Base-by-base conservation (phyloP, 345 rosid species). In the Bruguiera sexangula region DNA sequence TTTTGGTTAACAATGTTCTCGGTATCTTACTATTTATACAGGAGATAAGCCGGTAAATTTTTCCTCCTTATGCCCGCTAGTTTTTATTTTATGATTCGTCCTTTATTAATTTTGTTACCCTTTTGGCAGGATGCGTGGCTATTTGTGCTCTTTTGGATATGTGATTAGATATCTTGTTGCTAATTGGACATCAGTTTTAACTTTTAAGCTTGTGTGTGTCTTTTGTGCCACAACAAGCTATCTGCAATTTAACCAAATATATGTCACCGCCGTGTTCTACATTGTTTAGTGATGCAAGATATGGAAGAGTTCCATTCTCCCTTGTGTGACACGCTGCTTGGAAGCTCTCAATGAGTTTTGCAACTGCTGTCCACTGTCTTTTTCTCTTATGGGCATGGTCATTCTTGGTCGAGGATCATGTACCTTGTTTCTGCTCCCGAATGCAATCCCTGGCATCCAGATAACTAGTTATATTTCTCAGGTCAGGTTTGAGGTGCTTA, bases 91-190 rank as follows among this genome's bases (percentile, higher is more conserved):
- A 67, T 70, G 30, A 66, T 69, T 73, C 58, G 48, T 68, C 39
- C 56, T 19, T 52, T 81, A 81, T 85, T 85, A 75, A 83, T 81
- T 34, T 60, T 65, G 63, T 50, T 75, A 65, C 79, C 75, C 76
- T 83, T 85, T 85, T 85, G 86, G 85, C 89, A 85, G 89, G 86
- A 62, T 76, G 36, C 76, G 65, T 74, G 83, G 79, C 81, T 70
- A 48, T 80, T 67, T 76, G 34, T 80, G 85, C 74, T 68, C 78
- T 75, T 83, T 70, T 73, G 78, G 86, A 70, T 81, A 56, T 81
- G 60, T 73, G 79, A 74, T 77, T 77, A 80, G 72, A 74, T 81
- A 76, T 69, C 85, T 85, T 79, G 68, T 81, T 80, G 82, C 75
- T 76, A 73, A 57, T 74, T 76, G 85, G 82, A 57, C 75, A 71